phyloP scores from a whole-genome alignment of 2,329 filamentous ascomycete species.

The Xylaria sp. region DNA sequence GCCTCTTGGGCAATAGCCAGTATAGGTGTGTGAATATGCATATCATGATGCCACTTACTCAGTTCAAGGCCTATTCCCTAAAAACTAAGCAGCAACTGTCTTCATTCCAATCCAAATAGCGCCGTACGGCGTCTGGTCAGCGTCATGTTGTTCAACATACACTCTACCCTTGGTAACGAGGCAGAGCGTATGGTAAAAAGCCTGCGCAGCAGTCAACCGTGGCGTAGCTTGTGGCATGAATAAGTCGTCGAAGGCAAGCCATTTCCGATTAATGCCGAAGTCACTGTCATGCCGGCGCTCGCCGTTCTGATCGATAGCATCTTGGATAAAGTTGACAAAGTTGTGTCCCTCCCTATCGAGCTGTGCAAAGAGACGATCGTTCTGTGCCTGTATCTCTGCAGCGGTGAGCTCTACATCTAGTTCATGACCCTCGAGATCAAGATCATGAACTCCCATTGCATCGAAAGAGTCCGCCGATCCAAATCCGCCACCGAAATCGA shows the following conservation, averaged over 20 bases:
- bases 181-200: conserved; percentile 77
- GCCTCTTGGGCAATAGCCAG: conserved; percentile 11
- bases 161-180: conserved; percentile 74
- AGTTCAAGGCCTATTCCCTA: not conserved
- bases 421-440: not conserved
- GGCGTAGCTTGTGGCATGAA: conserved; percentile 67
- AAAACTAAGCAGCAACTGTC: conserved; percentile 12
- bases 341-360: conserved; percentile 59
- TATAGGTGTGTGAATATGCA: not conserved
- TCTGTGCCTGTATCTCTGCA: conserved; percentile 35
- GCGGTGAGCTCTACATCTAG: conserved; percentile 21
- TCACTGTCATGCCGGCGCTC: conserved; percentile 48
- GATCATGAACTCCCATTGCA: conserved; percentile 36
- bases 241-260: conserved; percentile 75
- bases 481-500: conserved; percentile 46
- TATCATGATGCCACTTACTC: not conserved
- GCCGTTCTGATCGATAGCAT: conserved; percentile 48
- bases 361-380: conserved; percentile 35
- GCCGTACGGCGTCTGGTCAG: conserved; percentile 55
- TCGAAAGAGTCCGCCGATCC: conserved; percentile 50
- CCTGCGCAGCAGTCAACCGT: conserved; percentile 75
- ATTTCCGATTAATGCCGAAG: conserved; percentile 50
- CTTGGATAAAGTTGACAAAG: conserved; percentile 58
- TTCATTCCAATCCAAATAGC: conserved; percentile 58
- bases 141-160: conserved; percentile 68